A percentile compares a stretch with the other conserved stretches of the same genome.
Conservation (phyloP, 768 basidiomycete genomes). For the Pisolithus tinctorius region DNA sequence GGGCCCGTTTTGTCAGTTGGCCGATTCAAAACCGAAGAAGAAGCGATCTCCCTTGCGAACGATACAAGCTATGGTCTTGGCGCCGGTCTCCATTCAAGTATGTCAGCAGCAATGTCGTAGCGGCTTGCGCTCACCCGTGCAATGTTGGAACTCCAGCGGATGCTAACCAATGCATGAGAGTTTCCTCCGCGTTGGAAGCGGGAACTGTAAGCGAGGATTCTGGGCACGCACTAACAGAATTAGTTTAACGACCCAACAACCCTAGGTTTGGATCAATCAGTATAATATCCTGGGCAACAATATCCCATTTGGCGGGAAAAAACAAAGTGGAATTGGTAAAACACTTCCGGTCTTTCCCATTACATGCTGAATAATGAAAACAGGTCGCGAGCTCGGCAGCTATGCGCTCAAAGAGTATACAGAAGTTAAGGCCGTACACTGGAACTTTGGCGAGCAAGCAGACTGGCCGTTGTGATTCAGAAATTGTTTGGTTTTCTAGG, state of each 20-base stretch:
- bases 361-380: constrained; percentile 5
- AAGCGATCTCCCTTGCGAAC: constrained; percentile 81
- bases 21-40: constrained; percentile 80
- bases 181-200: constrained; percentile 79
- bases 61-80: constrained; percentile 87
- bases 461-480: constrained; percentile 62
- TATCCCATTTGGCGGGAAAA: constrained; percentile 94
- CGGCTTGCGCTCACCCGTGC: not conserved
- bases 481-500: not conserved
- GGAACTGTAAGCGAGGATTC: constrained; percentile 58
- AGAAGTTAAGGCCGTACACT: constrained; percentile 75
- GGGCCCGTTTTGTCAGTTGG: constrained; percentile 87
- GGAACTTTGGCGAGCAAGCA: constrained; percentile 79
- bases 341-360: constrained; percentile 7
- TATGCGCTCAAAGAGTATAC: constrained; percentile 83
- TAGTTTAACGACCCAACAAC: constrained; percentile 1
- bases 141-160: constrained; percentile 43
- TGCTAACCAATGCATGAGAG: constrained; percentile 84
- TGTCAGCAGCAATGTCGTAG: constrained; percentile 16
- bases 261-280: constrained; percentile 87
- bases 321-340: constrained; percentile 81
- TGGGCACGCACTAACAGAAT: too few species aligned
- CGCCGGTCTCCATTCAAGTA: constrained; percentile 85
- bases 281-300: constrained; percentile 81
- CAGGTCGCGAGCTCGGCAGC: constrained; percentile 84